Evolutionary conservation across 2,329 filamentous ascomycete genomes (phyloP).

Genomic region (Pseudogymnoascus sp.): DNA sequence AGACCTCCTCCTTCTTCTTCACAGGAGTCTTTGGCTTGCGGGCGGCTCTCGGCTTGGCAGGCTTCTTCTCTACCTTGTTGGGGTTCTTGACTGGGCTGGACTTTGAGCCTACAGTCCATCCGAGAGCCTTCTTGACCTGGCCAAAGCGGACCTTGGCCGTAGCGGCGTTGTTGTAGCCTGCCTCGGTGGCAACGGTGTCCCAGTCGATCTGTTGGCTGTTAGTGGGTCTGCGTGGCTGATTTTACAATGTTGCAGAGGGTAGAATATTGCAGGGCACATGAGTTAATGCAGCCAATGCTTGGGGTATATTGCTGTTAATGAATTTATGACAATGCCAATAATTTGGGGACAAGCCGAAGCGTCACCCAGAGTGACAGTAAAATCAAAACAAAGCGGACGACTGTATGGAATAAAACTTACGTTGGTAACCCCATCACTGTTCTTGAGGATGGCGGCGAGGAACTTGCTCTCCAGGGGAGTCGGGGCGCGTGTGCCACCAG

Average conservation of each 20-base stretch:
- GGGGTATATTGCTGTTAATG: not conserved
- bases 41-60: not conserved
- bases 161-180: slow-evolving; percentile 37
- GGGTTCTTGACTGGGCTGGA: not conserved
- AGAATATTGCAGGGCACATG: not conserved
- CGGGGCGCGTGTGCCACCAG: not conserved
- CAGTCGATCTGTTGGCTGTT: slow-evolving; percentile 33
- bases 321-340: not conserved
- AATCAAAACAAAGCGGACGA: not conserved
- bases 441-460: not conserved
- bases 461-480: not conserved
- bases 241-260: not conserved
- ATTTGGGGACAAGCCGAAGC: not conserved
- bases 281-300: not conserved
- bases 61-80: not conserved
- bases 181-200: slow-evolving; percentile 35
- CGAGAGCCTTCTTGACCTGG: slow-evolving; percentile 41
- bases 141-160: slow-evolving; percentile 41
- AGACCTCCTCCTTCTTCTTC: not conserved
- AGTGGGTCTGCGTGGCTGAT: not conserved
- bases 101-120: slow-evolving; percentile 12
- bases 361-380: not conserved
- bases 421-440: slow-evolving; percentile 4
- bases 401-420: not conserved
- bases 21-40: not conserved